Evolutionary conservation across 495 filamentous ascomycete species (phyloP), one percentile per base, ranked within the genome.

Genomic region (Aspergillus avenaceus): DNA sequence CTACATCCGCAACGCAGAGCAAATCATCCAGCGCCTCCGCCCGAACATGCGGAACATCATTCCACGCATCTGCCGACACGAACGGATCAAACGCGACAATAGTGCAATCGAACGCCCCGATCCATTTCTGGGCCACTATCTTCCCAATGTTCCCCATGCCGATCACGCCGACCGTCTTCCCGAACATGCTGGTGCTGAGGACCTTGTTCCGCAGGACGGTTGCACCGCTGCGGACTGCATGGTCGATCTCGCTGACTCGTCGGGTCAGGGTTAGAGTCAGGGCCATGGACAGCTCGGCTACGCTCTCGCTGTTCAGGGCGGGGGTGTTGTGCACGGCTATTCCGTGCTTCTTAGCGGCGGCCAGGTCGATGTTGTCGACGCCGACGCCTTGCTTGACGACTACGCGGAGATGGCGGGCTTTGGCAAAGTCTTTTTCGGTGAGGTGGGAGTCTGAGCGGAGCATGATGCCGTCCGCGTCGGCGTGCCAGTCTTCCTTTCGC

Each of bases 281-380:
- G 2, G 64, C 53, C 1, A 72, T 45, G 13, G 62, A 62, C 6
- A 72, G 53, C 49, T 72, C 69, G 1, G 66, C 69, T 16, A 70
- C 69, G 26, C 63, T 55, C 16, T 60, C 55, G 8, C 62, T 56
- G 42, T 72, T 72, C 6, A 75, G 75, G 13, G 69, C 72, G 12
- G 78, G 78, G 0, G 73, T 74, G 60, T 80, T 79, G 31, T 60
- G 62, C 6, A 83, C 71, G 3, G 60, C 61, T 45, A 83, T 70
- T 0, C 73, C 71, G 2, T 72, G 65, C 28, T 70, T 64, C 8
- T 55, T 49, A 54, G 73, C 77, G 1, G 79, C 78, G 0, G 58
- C 63, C 16, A 78, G 66, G 54, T 82, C 75, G 23, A 82, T 72
- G 16, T 64, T 60, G 56, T 83, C 77, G 18, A 73, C 73, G 6